Evolutionary conservation across 768 basidiomycete genomes (phyloP), one percentile per base, ranked within the genome.

Genomic region (Suillus sp.): DNA sequence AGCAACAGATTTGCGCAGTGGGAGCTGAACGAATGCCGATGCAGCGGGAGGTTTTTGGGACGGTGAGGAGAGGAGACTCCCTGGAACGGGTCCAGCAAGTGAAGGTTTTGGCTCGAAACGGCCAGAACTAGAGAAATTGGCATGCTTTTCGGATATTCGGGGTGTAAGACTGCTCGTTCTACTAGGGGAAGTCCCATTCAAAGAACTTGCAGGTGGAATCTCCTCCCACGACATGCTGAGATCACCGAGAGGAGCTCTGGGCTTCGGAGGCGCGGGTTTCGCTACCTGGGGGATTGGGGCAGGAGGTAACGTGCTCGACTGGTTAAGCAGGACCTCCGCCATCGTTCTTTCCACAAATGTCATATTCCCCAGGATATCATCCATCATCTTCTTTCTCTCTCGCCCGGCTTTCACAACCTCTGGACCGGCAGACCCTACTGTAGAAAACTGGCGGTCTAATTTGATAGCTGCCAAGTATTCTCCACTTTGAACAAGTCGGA

Each of bases 401-500:
- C 80, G 77, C 2, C 74, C 70, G 20, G 71, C 67, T 65, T 82
- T 56, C 69, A 76, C 68, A 48, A 76, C 71, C 60, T 65, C 32
- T 43, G 67, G 56, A 48, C 74, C 61, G 32, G 81, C 74, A 48
- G 78, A 64, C 7, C 81, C 78, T n/a, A 77, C 70, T 11, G 80
- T 74, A 45, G 80, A 73, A 66, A 91, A 88, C 67, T 83, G 80
- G 57, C 85, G 83, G 72, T 94, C 91, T 48, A 91, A 79, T 75
- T 87, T 89, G 70, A 93, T 84, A 10, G 91, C 93, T n/a, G 86
- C 85, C 0, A 82, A 75, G 68, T 88, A 87, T 63, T 84, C 83
- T 4, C 91, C 92, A 3, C 80, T 82, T 69, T 92, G 88, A 38
- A 94, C 83, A 10, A 93, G 83, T 11, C 93, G 88, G 18, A 90